Percentiles rank a stretch among this genome's conserved stretches.
Conservation (phyloP, 2,329 filamentous ascomycete genomes). For the Fusarium multiceps region DNA sequence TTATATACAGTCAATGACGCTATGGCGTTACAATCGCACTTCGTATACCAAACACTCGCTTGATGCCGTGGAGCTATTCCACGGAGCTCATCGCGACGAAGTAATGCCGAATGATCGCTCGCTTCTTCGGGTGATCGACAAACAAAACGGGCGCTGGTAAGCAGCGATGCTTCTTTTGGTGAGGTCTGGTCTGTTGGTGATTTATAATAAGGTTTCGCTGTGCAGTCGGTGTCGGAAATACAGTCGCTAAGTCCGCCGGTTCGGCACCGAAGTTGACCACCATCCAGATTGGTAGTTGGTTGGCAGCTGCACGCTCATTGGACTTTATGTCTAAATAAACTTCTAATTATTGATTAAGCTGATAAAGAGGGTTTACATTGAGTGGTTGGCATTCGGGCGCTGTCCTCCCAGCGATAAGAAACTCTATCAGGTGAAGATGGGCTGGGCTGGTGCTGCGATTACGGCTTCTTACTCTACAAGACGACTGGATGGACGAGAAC, state of each 20-base stretch:
- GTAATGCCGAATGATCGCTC: background rate
- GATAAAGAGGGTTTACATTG: background rate
- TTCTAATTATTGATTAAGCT: background rate
- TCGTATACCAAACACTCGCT: background rate
- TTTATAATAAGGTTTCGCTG: background rate
- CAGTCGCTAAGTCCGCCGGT: background rate
- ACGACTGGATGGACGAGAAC: background rate
- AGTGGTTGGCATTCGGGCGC: background rate
- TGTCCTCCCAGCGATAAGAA: background rate
- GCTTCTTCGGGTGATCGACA: background rate
- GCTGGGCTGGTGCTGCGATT: background rate
- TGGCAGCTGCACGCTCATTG: background rate
- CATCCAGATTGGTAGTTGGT: too few species aligned
- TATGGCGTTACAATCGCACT: background rate
- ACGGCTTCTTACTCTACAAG: background rate
- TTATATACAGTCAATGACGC: slow-evolving; percentile 7
- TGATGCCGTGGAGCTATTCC: background rate
- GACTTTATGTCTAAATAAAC: background rate
- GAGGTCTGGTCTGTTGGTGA: background rate
- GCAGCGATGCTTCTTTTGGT: background rate
- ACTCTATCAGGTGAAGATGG: background rate
- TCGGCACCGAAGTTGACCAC: background rate
- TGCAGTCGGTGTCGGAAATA: background rate
- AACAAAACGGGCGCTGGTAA: background rate
- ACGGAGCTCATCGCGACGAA: background rate